phyloP scores from a whole-genome alignment of 2,329 filamentous ascomycete species.

The Laburnicola sp. region DNA sequence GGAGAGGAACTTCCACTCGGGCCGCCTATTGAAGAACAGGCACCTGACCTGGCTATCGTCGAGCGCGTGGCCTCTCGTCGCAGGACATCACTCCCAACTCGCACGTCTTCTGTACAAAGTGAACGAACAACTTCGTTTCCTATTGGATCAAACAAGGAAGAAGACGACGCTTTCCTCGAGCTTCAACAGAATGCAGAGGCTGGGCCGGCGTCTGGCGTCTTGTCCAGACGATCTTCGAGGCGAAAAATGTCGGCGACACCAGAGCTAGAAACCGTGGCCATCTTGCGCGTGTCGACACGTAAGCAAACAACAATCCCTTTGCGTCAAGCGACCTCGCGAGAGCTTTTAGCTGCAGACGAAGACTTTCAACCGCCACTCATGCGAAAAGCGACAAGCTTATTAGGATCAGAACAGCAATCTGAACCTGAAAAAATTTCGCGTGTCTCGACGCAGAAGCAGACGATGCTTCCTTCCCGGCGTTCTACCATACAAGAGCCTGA shows the following conservation, averaged over 20 bases:
- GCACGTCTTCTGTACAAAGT: neutral
- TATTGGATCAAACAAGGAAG: neutral
- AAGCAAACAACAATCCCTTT: neutral
- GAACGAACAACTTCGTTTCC: neutral
- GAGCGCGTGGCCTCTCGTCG: conserved; percentile 3
- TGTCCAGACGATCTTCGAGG: neutral
- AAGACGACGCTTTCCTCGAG: neutral
- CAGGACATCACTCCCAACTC: neutral
- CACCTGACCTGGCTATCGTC: neutral
- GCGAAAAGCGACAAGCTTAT: neutral
- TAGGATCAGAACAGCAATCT: neutral
- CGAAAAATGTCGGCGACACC: neutral
- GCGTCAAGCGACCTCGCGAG: neutral
- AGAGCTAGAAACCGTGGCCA: neutral
- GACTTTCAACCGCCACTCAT: neutral
- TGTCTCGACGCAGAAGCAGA: neutral
- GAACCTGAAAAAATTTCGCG: neutral
- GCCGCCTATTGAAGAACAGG: conserved; percentile 1
- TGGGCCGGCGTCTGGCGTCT: neutral
- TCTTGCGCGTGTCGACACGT: neutral
- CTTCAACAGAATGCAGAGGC: neutral
- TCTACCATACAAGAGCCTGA: neutral
- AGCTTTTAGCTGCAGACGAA: neutral
- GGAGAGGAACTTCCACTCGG: neutral
- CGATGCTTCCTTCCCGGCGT: neutral